Base-by-base conservation (phyloP, 1,139 yeast species). In the Kurtzmaniella natalensis region DNA sequence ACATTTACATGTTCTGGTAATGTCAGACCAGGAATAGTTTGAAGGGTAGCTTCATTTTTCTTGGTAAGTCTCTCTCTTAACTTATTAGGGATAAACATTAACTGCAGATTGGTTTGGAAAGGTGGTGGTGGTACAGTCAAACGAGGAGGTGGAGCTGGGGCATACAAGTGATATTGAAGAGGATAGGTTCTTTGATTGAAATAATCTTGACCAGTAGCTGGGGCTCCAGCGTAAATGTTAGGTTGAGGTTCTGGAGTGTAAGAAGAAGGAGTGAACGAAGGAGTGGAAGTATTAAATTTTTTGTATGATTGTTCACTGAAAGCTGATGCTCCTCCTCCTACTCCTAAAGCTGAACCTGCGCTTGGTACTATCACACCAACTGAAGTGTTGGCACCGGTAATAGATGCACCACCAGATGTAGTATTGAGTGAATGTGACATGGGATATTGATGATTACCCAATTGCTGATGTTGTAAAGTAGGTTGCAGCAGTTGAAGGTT, bases 81-180 rank as follows among this genome's bases (percentile, higher is more conserved):
- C 31, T 82, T 74, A 46, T 77, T 77, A 3, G 88, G 77, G 13
- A 89, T 74, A 53, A 88, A 89, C 54, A 89, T 69, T 41, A 72
- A 75, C 39, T 75, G 76, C 4, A 81, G 76, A 27, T 76, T 76
- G 32, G 87, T 72, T 57, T 87, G 89, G 53, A 87, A 78, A 1
- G 84, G 76, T 28, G 75, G 72, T 41, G 82, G 60, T 4, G 81
- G 79, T 7, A 75, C 58, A 14, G 72, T 65, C 38, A 78, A 58
- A 43, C 84, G 77, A 18, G 89, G 89, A 4, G 94, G 94, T 3
- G 95, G 86, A 14, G 77, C 75, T 1, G 97, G 96, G 0, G 96
- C 94, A 57, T 89, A 89, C 32, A 88, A 60, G 57, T 89, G 96
- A 51, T 86, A 85, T 49, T 88, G 92, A 32, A 87, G 63, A 2